These are phyloP conservation scores for Suillus paluster DNA, from an alignment of 768 basidiomycete genomes.

Conservation along the genomic window DNA sequence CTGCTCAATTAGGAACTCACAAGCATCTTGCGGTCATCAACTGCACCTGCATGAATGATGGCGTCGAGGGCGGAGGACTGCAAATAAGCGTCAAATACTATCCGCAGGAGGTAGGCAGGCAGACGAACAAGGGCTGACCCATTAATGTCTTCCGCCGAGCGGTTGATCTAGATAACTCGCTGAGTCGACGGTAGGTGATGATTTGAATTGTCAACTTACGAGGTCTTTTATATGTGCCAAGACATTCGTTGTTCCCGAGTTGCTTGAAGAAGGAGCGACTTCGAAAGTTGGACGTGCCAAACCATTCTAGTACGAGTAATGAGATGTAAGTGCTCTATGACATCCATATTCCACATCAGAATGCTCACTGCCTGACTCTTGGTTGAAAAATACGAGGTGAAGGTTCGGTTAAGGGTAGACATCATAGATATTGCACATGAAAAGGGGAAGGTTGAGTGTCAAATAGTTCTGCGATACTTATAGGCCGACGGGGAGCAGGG, in stretches of 20 bases:
- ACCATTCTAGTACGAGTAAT: constrained; percentile 8
- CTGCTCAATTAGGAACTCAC: constrained; percentile 45
- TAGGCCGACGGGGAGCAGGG: too few species aligned
- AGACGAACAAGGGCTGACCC: constrained; percentile 31
- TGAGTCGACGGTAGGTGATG: not conserved
- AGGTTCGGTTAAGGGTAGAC: not conserved
- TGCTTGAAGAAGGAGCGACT: constrained; percentile 11
- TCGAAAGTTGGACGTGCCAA: constrained; percentile 17
- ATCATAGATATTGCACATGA: not conserved
- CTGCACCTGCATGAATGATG: constrained; percentile 57
- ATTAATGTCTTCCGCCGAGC: constrained; percentile 32
- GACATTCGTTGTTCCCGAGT: constrained; percentile 27
- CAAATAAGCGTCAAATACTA: not conserved
- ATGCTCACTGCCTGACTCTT: constrained; percentile 28
- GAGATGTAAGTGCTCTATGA: not conserved
- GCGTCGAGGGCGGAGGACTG: constrained; percentile 66
- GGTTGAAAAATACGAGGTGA: constrained; percentile 18
- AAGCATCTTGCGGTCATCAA: constrained; percentile 80
- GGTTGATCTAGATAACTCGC: constrained; percentile 26
- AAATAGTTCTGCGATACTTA: not conserved
- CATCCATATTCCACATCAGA: not conserved
- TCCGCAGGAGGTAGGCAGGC: not conserved
- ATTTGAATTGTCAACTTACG: constrained; percentile 14
- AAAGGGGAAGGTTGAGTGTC: not conserved
- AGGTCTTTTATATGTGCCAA: constrained; percentile 33